Percentiles rank a stretch among this genome's conserved stretches.
Conservation (phyloP, 768 basidiomycete species). For the Phanerodontia chrysosporium region DNA sequence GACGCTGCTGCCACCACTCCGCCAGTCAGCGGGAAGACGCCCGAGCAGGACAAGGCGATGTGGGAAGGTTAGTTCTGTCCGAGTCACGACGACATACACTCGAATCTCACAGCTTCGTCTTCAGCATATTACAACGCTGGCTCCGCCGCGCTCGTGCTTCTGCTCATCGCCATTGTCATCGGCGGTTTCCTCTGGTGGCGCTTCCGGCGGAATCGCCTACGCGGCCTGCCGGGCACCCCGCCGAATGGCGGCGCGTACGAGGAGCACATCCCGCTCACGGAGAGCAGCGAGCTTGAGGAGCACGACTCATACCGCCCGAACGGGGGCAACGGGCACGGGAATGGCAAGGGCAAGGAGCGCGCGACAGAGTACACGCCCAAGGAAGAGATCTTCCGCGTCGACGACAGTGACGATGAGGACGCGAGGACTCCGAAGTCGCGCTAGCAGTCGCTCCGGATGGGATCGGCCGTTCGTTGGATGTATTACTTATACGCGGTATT, state of each 20-base stretch:
- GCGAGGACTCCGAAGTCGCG: not conserved
- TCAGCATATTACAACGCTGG: slow-evolving; percentile 94
- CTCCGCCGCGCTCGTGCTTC: slow-evolving; percentile 78
- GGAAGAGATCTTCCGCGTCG: slow-evolving; percentile 41
- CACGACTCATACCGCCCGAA: not conserved
- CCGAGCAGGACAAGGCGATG: slow-evolving; percentile 78
- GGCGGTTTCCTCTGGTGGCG: slow-evolving; percentile 82
- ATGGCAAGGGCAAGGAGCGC: slow-evolving; percentile 32
- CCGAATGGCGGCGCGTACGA: slow-evolving; percentile 34
- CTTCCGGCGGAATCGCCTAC: slow-evolving; percentile 38
- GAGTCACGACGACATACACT: too few relatives aligned
- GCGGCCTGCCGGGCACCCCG: slow-evolving; percentile 36
- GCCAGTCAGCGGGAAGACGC: slow-evolving; percentile 49
- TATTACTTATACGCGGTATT: too few relatives aligned
- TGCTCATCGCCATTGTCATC: slow-evolving; percentile 64
- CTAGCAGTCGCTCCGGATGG: not conserved
- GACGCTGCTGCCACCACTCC: slow-evolving; percentile 30
- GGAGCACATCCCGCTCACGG: slow-evolving; percentile 69
- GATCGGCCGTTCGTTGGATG: too few relatives aligned
- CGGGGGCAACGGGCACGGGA: slow-evolving; percentile 15
- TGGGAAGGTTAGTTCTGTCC: slow-evolving; percentile 69
- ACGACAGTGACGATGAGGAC: slow-evolving; percentile 43
- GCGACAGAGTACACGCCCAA: slow-evolving; percentile 26
- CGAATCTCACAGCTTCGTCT: not conserved
- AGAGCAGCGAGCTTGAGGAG: slow-evolving; percentile 20